These are phyloP conservation scores for Puya raimondii DNA, from an alignment of 176 grass and related monocot species.

Conservation along the genomic window DNA sequence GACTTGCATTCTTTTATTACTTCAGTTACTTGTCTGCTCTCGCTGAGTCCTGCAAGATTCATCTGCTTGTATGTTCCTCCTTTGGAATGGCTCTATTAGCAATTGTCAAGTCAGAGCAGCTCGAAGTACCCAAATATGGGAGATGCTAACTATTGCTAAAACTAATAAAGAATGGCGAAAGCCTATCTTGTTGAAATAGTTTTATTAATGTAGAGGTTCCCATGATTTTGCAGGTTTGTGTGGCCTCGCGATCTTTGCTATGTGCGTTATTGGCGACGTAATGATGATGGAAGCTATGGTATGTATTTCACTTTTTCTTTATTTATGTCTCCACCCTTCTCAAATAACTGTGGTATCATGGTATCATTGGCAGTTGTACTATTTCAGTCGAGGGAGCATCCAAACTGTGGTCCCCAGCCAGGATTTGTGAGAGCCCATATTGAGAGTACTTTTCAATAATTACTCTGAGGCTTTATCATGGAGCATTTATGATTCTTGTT, in stretches of 20 bases:
- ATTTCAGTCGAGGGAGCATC: conserved; percentile 91
- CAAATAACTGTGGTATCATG: conserved; percentile 14
- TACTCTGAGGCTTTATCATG: not conserved
- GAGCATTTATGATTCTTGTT: conserved; percentile 3
- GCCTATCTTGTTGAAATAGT: not conserved
- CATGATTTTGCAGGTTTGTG: conserved; percentile 43
- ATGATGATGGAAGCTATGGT: conserved; percentile 99
- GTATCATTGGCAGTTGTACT: conserved; percentile 67
- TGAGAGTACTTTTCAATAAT: conserved; percentile 44
- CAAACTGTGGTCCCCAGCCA: conserved; percentile 86
- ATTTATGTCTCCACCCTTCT: conserved; percentile 12
- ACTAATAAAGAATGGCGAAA: not conserved
- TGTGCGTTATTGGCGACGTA: conserved; percentile 97
- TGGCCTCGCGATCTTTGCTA: conserved; percentile 96
- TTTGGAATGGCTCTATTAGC: no score
- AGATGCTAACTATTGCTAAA: no score
- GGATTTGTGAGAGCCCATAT: conserved; percentile 97
- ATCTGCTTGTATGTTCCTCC: no score
- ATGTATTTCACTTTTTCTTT: conserved; percentile 12
- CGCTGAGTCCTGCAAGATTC: no score
- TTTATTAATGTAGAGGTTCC: not conserved
- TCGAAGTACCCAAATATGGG: no score
- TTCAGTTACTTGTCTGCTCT: no score
- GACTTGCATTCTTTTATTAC: no score
- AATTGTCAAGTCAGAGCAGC: no score